A percentile compares a stretch with the other conserved stretches of the same genome.
Conservation (phyloP, 148 eudicot genomes). For the Drosera capensis region DNA sequence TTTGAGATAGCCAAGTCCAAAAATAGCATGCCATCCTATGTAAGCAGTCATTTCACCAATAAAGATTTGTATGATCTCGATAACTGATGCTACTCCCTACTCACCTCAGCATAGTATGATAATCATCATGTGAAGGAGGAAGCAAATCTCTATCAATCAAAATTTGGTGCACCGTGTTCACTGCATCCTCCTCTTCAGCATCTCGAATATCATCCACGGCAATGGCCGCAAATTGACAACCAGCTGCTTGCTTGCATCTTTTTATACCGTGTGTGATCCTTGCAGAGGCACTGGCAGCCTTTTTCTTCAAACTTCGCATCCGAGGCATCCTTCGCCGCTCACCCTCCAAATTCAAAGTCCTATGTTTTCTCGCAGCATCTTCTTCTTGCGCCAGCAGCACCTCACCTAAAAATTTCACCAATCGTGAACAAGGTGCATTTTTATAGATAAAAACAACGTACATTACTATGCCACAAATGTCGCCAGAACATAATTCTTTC, state of each 20-base stretch:
- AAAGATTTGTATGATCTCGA: no score
- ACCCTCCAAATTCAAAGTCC: constrained; percentile 51
- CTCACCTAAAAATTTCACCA: constrained; percentile 21
- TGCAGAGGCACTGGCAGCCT: constrained; percentile 61
- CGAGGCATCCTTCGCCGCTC: constrained; percentile 54
- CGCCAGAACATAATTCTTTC: no score
- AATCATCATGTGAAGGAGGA: constrained; percentile 62
- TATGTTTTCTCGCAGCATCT: constrained; percentile 44
- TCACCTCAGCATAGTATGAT: constrained; percentile 85
- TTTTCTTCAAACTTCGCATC: constrained; percentile 67
- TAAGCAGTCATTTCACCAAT: no score
- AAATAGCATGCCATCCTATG: no score
- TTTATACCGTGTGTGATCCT: constrained; percentile 44
- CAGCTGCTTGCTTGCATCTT: constrained; percentile 42
- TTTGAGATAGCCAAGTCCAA: no score
- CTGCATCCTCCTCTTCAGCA: constrained; percentile 67
- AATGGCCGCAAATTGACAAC: constrained; percentile 54
- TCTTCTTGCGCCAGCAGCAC: constrained; percentile 30
- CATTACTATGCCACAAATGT: no score
- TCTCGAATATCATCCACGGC: constrained; percentile 59
- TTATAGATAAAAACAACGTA: no score
- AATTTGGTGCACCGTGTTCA: constrained; percentile 44
- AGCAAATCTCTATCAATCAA: constrained; percentile 63
- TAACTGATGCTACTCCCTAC: neutral
- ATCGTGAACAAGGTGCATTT: no score